phyloP scores from a whole-genome alignment of 495 filamentous ascomycete species.

The Oidiodendron maius region DNA sequence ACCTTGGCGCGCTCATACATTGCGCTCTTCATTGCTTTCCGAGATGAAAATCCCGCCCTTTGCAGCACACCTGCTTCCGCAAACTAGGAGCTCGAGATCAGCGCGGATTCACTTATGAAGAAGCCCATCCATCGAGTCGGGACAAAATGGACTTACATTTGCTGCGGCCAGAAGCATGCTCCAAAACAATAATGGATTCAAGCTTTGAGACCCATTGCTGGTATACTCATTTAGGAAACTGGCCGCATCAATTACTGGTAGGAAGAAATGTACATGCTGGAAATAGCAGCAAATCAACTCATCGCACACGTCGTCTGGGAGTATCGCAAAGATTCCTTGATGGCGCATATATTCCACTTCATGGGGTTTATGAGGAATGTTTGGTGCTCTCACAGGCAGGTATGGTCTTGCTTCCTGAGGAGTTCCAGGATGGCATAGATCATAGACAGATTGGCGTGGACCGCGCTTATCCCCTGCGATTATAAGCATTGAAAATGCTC shows the following conservation, averaged over 20 bases:
- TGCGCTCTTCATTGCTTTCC: constrained; percentile 32
- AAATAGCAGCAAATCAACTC: constrained; percentile 23
- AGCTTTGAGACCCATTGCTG: constrained; percentile 21
- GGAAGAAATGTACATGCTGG: constrained; percentile 34
- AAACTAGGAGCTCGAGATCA: constrained; percentile 17
- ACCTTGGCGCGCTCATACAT: constrained; percentile 36
- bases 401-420: constrained; percentile 9
- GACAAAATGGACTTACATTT: constrained; percentile 23
- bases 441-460: constrained; percentile 15
- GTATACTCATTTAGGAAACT: constrained; percentile 25
- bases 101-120: too few species aligned
- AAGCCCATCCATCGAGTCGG: neutral
- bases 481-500: neutral
- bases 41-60: constrained; percentile 28
- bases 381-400: neutral
- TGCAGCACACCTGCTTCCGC: constrained; percentile 23
- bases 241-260: constrained; percentile 34
- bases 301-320: constrained; percentile 18
- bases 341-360: constrained; percentile 16
- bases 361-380: constrained; percentile 9
- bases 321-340: constrained; percentile 10
- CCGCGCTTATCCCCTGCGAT: constrained; percentile 10
- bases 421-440: constrained; percentile 14
- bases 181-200: constrained; percentile 36
- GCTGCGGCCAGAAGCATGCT: constrained; percentile 35